Evolutionary conservation across 1,284 basidiomycete genomes (phyloP).

Genomic region (Thelephora terrestris): DNA sequence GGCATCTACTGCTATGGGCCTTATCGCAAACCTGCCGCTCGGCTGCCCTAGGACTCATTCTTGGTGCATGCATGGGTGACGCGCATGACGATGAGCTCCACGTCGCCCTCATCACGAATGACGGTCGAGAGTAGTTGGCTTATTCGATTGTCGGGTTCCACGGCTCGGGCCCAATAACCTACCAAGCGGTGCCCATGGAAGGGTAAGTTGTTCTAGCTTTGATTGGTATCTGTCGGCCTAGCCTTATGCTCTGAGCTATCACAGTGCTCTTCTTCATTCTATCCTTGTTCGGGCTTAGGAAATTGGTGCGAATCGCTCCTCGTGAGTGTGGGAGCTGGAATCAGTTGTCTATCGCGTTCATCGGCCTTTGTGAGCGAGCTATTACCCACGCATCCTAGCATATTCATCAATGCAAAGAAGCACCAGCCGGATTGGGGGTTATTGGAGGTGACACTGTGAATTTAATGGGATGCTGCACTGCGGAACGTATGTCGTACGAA

Average conservation of each 20-base stretch:
- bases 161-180: conserved; percentile 67
- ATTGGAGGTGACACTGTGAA: conserved; percentile 69
- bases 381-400: conserved; percentile 8
- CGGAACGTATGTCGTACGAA: conserved; percentile 30
- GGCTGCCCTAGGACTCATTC: conserved; percentile 72
- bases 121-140: conserved; percentile 48
- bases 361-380: conserved; percentile 45
- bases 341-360: conserved; percentile 82
- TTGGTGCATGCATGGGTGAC: conserved; percentile 70
- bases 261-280: conserved; percentile 74
- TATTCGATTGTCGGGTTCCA: conserved; percentile 84
- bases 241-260: conserved; percentile 12
- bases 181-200: conserved; percentile 79
- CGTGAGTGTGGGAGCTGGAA: conserved; percentile 77
- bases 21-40: conserved; percentile 77
- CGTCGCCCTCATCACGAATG: background rate
- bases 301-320: conserved; percentile 83
- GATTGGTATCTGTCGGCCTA: background rate
- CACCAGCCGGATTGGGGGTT: conserved; percentile 61
- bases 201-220: conserved; percentile 35
- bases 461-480: conserved; percentile 62
- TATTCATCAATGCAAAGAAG: conserved; percentile 20
- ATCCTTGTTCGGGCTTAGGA: conserved; percentile 77
- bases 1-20: conserved; percentile 73
- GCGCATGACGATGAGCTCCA: background rate